These are phyloP conservation scores for Leccinum variicolor DNA, from an alignment of 768 basidiomycete genomes.

Conservation along the genomic window DNA sequence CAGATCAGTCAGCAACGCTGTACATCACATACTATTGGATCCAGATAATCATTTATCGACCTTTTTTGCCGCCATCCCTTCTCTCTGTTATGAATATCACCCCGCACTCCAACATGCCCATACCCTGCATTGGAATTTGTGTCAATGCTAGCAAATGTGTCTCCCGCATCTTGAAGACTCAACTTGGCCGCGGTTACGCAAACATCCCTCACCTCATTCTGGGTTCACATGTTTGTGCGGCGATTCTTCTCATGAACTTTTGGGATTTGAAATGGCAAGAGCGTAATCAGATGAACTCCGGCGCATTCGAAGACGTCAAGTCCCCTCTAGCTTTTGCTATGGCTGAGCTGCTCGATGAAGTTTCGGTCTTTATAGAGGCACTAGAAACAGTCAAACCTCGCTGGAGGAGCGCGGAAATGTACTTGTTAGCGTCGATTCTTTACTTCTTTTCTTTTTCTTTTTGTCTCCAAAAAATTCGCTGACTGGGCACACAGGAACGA, in stretches of 20 bases:
- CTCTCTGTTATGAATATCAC: slow-evolving; percentile 20
- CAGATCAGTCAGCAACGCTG: slow-evolving; percentile 56
- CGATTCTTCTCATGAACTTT: slow-evolving; percentile 50
- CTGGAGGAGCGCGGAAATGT: slow-evolving; percentile 32
- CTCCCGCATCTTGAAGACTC: slow-evolving; percentile 54
- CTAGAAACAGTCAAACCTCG: slow-evolving; percentile 26
- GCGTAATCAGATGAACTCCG: slow-evolving; percentile 27
- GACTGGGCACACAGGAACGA: slow-evolving; percentile 25
- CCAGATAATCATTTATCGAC: slow-evolving; percentile 67
- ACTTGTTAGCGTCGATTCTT: slow-evolving; percentile 31
- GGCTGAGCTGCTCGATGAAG: slow-evolving; percentile 30
- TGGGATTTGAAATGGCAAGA: slow-evolving; percentile 56
- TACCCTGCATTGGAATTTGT: slow-evolving; percentile 57
- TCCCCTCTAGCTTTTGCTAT: slow-evolving; percentile 27
- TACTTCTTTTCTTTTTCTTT: not conserved
- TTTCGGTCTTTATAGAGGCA: slow-evolving; percentile 28
- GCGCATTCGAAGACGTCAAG: slow-evolving; percentile 27
- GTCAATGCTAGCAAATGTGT: slow-evolving; percentile 59
- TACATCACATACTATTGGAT: slow-evolving; percentile 57
- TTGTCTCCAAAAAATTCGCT: slow-evolving; percentile 29
- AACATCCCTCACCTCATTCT: slow-evolving; percentile 43
- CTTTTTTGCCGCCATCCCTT: slow-evolving; percentile 52
- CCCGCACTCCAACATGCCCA: slow-evolving; percentile 33
- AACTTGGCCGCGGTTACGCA: slow-evolving; percentile 43
- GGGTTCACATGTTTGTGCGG: slow-evolving; percentile 48